These are phyloP conservation scores for Lactarius trivialis DNA, from an alignment of 768 basidiomycete species.

Conservation along the genomic window DNA sequence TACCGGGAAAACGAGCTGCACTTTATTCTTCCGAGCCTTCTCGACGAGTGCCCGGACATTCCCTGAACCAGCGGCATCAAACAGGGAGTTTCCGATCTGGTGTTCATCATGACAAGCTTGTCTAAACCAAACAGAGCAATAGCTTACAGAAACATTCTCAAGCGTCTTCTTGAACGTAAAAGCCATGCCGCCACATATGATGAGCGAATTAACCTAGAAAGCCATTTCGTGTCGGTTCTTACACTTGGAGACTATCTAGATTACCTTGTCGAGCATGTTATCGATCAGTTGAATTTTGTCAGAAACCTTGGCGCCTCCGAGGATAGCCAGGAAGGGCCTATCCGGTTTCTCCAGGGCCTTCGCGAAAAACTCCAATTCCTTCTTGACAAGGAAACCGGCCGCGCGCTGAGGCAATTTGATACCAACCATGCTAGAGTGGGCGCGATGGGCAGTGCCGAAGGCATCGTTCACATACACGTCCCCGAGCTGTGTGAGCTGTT, in stretches of 20 bases:
- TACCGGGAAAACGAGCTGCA: conserved; percentile 92
- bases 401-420: conserved; percentile 88
- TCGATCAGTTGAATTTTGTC: conserved; percentile 99
- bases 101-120: neutral
- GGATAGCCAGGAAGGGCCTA: conserved; percentile 93
- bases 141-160: conserved; percentile 61
- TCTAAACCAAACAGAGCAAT: conserved; percentile 4
- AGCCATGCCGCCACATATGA: conserved; percentile 97
- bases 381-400: conserved; percentile 95
- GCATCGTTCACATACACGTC: conserved; percentile 99
- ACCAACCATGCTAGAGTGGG: conserved; percentile 98
- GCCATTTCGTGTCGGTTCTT: conserved; percentile 6
- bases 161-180: conserved; percentile 98
- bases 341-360: conserved; percentile 95
- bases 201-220: conserved; percentile 81
- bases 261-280: conserved; percentile 95
- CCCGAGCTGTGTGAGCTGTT: conserved; percentile 83
- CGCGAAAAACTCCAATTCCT: conserved; percentile 97
- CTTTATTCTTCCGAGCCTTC: conserved; percentile 87
- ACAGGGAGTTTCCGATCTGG: conserved; percentile 92
- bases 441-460: conserved; percentile 97
- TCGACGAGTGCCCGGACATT: conserved; percentile 80
- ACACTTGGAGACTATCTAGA: conserved; percentile 7
- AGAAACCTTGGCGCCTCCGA: conserved; percentile 97
- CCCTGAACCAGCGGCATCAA: conserved; percentile 80